These are phyloP conservation scores for Mortierella sp. DNA, from an alignment of 371 early-diverging fungal species.

Conservation along the genomic window DNA sequence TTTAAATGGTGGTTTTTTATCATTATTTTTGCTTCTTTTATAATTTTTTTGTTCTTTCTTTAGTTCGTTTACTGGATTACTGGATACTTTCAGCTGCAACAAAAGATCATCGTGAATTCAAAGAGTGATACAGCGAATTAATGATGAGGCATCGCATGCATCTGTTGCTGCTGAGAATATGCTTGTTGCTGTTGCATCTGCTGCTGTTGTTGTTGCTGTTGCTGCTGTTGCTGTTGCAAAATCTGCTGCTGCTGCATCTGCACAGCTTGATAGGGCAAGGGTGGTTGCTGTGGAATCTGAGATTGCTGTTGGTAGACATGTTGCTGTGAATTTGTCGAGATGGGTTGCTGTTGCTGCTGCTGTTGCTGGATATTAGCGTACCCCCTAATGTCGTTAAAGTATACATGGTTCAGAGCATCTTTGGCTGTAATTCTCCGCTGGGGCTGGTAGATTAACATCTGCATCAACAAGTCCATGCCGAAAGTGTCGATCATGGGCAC, in stretches of 20 bases:
- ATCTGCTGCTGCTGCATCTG: constrained; percentile 50
- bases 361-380: constrained; percentile 53
- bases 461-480: constrained; percentile 81
- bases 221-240: constrained; percentile 42
- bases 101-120: not conserved
- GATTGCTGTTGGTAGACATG: constrained; percentile 30
- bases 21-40: not conserved
- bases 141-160: constrained; percentile 23
- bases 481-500: constrained; percentile 83
- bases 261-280: constrained; percentile 40
- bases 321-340: constrained; percentile 31
- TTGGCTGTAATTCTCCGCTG: constrained; percentile 87
- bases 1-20: not conserved
- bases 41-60: constrained; percentile 4
- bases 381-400: constrained; percentile 76
- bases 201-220: constrained; percentile 28
- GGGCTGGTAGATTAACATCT: constrained; percentile 89
- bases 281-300: constrained; percentile 34
- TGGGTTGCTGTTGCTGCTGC: constrained; percentile 31
- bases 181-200: constrained; percentile 38
- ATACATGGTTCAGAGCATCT: constrained; percentile 85
- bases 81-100: too few relatives aligned
- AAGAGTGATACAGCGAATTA: not conserved
- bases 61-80: not conserved
- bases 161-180: constrained; percentile 35